Evolutionary conservation across 164 flowering plant species (phyloP), one percentile per base, ranked within the genome.

Genomic region (Dillenia turbinata): DNA sequence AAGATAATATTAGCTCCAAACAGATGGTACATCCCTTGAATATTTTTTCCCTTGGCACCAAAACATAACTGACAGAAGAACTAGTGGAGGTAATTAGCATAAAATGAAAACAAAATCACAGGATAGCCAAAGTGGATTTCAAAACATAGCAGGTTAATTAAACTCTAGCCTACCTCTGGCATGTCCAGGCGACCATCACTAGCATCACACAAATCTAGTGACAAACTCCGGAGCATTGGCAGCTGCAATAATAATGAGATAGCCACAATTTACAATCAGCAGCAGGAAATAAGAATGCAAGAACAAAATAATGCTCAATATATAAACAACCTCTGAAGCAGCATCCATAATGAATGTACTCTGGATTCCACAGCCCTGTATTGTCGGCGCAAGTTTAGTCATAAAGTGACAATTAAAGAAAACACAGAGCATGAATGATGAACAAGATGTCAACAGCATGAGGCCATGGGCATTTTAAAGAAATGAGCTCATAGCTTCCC

Each of bases 141-240:
- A 1, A 19, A 19, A 1, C 22, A 19, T 19, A 19, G 22, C 22
- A 19, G 22, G 22, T 19, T 19, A 19, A 19, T 19, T 19, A 19
- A 19, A 50, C 15, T 1, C 8, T 56, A 22, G 73, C 90, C 83
- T 78, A 89, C 96, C 64, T 64, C 66, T 48, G 90, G 91, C 65
- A 76, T 70, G 53, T 85, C 79, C 55, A 83, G 84, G 65, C 77
- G 81, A 49, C 86, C 88, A 57, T 81, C 86, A 49, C 58, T 55
- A 56, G 93, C 87, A 67, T 90, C 93, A 65, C 93, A 90, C 62
- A 78, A 58, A 71, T 90, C 96, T 16, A 90, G 52, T 14, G 96
- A 81, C n/a, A 90, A 10, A 53, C 75, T 77, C 43, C 93, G 83
- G 52, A 90, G 91, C 85, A 85, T 74, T 12, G 87, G 92, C 80